Base-by-base conservation (phyloP, 768 basidiomycete genomes). In the Vararia minispora region DNA sequence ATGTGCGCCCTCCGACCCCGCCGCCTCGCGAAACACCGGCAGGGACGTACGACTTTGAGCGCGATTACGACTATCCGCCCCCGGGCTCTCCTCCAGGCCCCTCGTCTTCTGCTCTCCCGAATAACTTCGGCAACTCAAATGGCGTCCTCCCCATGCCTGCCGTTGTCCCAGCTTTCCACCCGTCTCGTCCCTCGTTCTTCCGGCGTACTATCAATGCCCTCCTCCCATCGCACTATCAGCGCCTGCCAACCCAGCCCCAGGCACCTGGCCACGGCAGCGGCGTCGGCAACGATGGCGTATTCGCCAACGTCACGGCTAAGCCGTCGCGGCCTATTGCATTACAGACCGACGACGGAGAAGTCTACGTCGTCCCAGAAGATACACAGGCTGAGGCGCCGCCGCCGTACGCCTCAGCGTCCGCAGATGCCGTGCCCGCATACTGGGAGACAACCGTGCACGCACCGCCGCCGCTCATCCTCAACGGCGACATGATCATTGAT, bases 381-480 rank as follows among this genome's bases (percentile, higher is more conserved):
- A 65, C 68, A 6, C 80, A 87, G 56, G 85, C 76, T 49, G 84
- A 84, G 40, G 71, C 76, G 1, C 90, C 92, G 4, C 95, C 95
- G 3, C 76, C 90, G 0, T 99, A 99, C 52, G 69, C 79, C 10
- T 71, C 79, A 12, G 95, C 94, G 2, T 79, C 89, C 45, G 73
- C 79, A 21, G 94, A 99, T 53, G 75, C 87, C 0, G 91, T 85
- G 0, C 95, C 95, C 0, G 74, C 89, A 0, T 99, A 99, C 59
- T 97, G 90, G 87, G 94, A 99, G 54, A 97, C 87, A 1, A 91
- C 89, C 0, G 75, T 97, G 7, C 85, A 92, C 44, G 78, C 91
- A 0, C 89, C 89, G 0, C 58, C 64, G 0, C 62, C 67, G 20
- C 40, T 68, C 26, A 69, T 72, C 33, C 58, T 61, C 16, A 56